Base-by-base conservation (phyloP, 177 flowering plant species). In the Vitis hybrid region DNA sequence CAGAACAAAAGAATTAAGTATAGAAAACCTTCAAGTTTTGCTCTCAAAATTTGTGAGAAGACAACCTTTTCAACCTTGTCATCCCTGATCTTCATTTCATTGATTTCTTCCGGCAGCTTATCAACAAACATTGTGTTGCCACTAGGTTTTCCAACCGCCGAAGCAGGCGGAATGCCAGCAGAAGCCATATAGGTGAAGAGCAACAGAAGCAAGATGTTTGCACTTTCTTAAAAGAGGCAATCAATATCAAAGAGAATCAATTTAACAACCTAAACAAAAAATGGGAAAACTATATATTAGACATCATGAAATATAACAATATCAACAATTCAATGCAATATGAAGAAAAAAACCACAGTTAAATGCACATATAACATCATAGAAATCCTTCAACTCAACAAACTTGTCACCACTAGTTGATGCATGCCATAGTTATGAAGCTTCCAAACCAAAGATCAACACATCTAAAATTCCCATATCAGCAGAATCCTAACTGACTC, bases 41-140 rank as follows among this genome's bases (percentile, higher is more conserved):
- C 9, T 15, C 11, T 63, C 51, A 14, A 24, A 15, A 17, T 1
- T 18, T 9, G 30, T 46, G 61, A 57, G 21, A 48, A 30, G 18
- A 49, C 52, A 70, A 76, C 81, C 83, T 78, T 64, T 77, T 71
- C 77, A 27, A 85, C 90, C 82, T 87, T 89, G 21, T 89, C 93
- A 84, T 90, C 95, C 75, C 67, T 79, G 75, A 90, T 90, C 75
- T 86, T 90, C 92, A 88, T 90, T 65, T 87, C 92, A 73, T 85
- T 90, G 17, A 88, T 87, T 75, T 82, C 95, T 64, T 85, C 88
- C 0, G 91, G 92, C 54, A 89, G 86, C 65, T 86, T 88, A 74
- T 90, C 94, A 30, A 84, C 88, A 58, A 78, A 58, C 81, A 84
- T 79, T 10, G 78, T 53, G 71, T 81, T 76, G 67, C 78, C 80